Conservation (phyloP, 345 rosid species). For the Brassica rapa region DNA sequence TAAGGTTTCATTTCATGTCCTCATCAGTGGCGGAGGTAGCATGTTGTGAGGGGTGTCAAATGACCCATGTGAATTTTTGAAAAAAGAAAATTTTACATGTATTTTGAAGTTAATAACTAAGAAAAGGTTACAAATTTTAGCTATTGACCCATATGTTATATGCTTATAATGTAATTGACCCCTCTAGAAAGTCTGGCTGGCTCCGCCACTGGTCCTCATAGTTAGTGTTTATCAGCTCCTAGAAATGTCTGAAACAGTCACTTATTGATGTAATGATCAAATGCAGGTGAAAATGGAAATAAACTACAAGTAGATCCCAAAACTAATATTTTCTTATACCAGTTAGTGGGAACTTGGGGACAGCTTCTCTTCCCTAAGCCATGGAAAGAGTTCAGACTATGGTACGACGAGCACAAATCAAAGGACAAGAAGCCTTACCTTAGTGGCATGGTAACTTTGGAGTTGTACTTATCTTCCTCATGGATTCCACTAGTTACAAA, state of each 20-base stretch:
- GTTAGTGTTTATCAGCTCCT: background rate
- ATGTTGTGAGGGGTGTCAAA: too few species aligned
- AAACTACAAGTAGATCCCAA: slow-evolving; percentile 55
- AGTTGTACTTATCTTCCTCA: background rate
- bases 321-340: slow-evolving; percentile 71
- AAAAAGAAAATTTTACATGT: too few species aligned
- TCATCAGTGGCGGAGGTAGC: too few species aligned
- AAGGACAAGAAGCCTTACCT: slow-evolving; percentile 78
- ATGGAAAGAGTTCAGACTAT: slow-evolving; percentile 95
- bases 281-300: slow-evolving; percentile 84
- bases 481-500: background rate
- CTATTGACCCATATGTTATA: too few species aligned
- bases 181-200: too few species aligned
- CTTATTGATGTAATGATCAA: slow-evolving; percentile 27
- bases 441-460: slow-evolving; percentile 81
- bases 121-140: too few species aligned
- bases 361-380: slow-evolving; percentile 95
- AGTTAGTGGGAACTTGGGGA: slow-evolving; percentile 97
- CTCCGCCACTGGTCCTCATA: too few species aligned
- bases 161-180: too few species aligned
- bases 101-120: too few species aligned
- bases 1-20: background rate
- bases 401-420: slow-evolving; percentile 85
- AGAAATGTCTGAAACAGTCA: background rate
- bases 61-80: too few species aligned